Conservation (phyloP, 2,329 filamentous ascomycete species). For the Epichloe bromicola region DNA sequence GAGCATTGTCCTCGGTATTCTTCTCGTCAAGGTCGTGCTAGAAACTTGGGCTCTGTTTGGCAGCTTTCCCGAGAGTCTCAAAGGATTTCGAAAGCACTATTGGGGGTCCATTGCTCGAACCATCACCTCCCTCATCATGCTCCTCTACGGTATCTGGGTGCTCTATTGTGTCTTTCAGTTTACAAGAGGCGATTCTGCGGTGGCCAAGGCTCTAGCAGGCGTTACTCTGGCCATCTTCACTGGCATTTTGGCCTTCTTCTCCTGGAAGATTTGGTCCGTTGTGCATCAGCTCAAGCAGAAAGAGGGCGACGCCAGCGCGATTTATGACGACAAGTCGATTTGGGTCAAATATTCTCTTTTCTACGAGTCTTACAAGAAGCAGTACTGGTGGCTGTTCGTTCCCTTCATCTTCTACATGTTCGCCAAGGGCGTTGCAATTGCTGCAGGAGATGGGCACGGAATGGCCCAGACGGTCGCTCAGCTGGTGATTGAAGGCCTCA, state of each 20-base stretch:
- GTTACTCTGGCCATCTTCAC: slow-evolving; percentile 75
- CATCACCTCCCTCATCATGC: slow-evolving; percentile 77
- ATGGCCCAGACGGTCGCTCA: slow-evolving; percentile 69
- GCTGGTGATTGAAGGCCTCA: slow-evolving; percentile 65
- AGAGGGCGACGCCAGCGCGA: slow-evolving; percentile 57
- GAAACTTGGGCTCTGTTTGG: slow-evolving; percentile 87
- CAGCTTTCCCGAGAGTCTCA: slow-evolving; percentile 65
- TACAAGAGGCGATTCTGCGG: slow-evolving; percentile 87
- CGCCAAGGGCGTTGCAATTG: slow-evolving; percentile 74
- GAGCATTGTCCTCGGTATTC: slow-evolving; percentile 69
- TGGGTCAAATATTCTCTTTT: slow-evolving; percentile 97
- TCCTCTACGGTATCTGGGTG: slow-evolving; percentile 91
- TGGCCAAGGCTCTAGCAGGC: slow-evolving; percentile 70
- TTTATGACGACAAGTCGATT: slow-evolving; percentile 80
- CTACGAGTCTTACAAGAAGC: slow-evolving; percentile 89
- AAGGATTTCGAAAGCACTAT: slow-evolving; percentile 87
- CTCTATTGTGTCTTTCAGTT: slow-evolving; percentile 96
- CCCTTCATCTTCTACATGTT: slow-evolving; percentile 85
- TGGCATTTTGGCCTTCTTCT: slow-evolving; percentile 66
- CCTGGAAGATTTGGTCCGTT: slow-evolving; percentile 66
- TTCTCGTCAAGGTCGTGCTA: slow-evolving; percentile 82
- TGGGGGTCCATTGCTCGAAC: slow-evolving; percentile 86
- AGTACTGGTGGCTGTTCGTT: slow-evolving; percentile 95
- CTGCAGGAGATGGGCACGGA: slow-evolving; percentile 73
- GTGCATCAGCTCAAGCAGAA: slow-evolving; percentile 60